Evolutionary conservation across 148 eudicot genomes (phyloP).

Genomic region (Silene uniflora): DNA sequence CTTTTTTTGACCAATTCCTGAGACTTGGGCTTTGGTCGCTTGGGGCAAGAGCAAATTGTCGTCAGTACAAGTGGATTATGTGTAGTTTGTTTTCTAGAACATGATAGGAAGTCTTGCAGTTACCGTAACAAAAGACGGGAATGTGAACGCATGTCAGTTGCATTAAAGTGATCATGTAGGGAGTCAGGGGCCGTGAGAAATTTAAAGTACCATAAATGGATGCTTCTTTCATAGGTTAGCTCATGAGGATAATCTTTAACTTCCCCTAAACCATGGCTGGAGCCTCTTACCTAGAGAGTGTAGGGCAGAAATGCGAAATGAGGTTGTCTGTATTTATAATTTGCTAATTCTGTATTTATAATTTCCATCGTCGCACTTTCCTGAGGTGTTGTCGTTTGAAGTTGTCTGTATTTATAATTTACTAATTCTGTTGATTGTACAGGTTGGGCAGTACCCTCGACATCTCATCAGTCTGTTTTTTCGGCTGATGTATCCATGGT

Average conservation of each 20-base stretch:
- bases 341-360: too few species aligned
- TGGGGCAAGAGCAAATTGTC: too few species aligned
- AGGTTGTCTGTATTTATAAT: too few species aligned
- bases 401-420: background rate
- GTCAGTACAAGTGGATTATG: too few species aligned
- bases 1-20: too few species aligned
- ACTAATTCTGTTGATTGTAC: conserved; percentile 14
- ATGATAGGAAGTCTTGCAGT: too few species aligned
- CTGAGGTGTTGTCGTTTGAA: background rate
- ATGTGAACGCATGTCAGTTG: background rate
- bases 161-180: background rate
- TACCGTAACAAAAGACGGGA: too few species aligned
- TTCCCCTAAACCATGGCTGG: too few species aligned
- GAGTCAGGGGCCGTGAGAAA: background rate
- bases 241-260: too few species aligned
- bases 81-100: background rate
- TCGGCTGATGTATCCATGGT: conserved; percentile 89
- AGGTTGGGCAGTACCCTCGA: conserved; percentile 86
- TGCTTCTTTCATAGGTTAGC: background rate
- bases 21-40: too few species aligned
- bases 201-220: background rate
- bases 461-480: conserved; percentile 81
- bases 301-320: background rate
- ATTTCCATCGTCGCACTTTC: background rate
- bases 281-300: background rate